Base-by-base conservation (phyloP, 495 filamentous ascomycete genomes). In the Margaritispora aquatica region DNA sequence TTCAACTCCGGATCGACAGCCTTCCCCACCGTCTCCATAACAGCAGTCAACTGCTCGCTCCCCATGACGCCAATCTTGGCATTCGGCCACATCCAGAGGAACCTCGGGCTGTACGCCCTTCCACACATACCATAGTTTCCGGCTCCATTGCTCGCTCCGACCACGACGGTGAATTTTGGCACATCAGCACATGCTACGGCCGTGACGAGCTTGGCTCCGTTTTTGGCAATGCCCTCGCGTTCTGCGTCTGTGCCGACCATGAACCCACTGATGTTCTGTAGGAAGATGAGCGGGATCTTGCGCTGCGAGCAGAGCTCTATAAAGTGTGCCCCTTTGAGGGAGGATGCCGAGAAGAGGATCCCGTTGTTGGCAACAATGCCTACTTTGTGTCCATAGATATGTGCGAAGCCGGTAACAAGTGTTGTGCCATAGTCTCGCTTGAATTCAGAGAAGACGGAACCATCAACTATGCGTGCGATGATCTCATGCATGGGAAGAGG, bases 41-140 rank as follows among this genome's bases (percentile, higher is more conserved):
- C 94, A 2, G 86, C 80, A 1, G 86, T 88, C 17, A 98, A 78
- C 75, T 98, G 94, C 76, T 97, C 92, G 20, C 87, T 82, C 36
- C 94, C 94, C 94, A 98, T 98, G 57, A 98, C 94, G 8, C 88
- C 89, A 60, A 96, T 93, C 65, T 88, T 87, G 20, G 94, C 90
- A 66, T 95, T 96, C 15, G 94, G 95, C 94, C 94, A 98, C 84
- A 94, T 96, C 85, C 90, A 98, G 57, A 98, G 73, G 68, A 98
- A 87, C 13, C 92, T 77, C 0, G 94, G 94, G 2, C 83, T 83
- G 73, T 97, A 98, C 1, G 94, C 95, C 46, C 94, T 85, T n/a
- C 94, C 94, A 73, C 92, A 86, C 83, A 86, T 86, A 51, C 83
- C 83, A 59, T 86, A 86, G 68, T 86, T 86, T 11, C 83, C 83